Evolutionary conservation across 1,139 yeast genomes (phyloP).

Genomic region (Taphrina confusa): DNA sequence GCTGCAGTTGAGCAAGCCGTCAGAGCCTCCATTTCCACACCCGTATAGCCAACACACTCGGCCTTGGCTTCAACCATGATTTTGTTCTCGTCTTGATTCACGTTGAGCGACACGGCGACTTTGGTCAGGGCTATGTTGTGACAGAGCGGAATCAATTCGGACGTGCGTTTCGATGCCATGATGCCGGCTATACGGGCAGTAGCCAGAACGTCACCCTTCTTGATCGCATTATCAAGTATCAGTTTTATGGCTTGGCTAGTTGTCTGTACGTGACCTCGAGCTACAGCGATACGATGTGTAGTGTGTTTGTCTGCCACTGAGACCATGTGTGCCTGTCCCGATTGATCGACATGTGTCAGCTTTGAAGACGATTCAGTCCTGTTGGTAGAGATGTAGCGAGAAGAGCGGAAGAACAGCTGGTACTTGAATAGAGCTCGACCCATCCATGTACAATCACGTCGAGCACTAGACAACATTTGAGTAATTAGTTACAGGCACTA

Average conservation of each 20-base stretch:
- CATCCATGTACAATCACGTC: too few relatives aligned
- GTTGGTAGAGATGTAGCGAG: too few relatives aligned
- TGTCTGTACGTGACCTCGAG: slow-evolving; percentile 50
- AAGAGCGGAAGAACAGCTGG: too few relatives aligned
- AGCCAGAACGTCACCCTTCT: slow-evolving; percentile 56
- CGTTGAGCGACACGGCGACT: slow-evolving; percentile 45
- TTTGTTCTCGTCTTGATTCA: slow-evolving; percentile 38
- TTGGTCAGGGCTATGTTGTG: slow-evolving; percentile 53
- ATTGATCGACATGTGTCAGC: slow-evolving; percentile 51
- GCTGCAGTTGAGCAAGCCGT: slow-evolving; percentile 51
- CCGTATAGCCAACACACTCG: slow-evolving; percentile 54
- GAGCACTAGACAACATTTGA: too few relatives aligned
- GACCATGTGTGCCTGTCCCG: slow-evolving; percentile 56
- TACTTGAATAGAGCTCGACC: too few relatives aligned
- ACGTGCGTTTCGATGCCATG: slow-evolving; percentile 54
- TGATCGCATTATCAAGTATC: slow-evolving; percentile 47
- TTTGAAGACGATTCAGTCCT: slow-evolving; percentile 33
- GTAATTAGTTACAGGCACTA: too few relatives aligned
- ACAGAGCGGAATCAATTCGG: slow-evolving; percentile 53
- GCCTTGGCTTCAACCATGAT: slow-evolving; percentile 48
- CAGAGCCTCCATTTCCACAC: slow-evolving; percentile 60
- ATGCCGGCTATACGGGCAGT: slow-evolving; percentile 55
- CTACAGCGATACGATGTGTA: slow-evolving; percentile 51
- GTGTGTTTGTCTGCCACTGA: slow-evolving; percentile 49
- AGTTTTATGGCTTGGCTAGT: slow-evolving; percentile 44